These are phyloP conservation scores for Ophiosphaerella korrae DNA, from an alignment of 2,329 filamentous ascomycete genomes.

Conservation along the genomic window DNA sequence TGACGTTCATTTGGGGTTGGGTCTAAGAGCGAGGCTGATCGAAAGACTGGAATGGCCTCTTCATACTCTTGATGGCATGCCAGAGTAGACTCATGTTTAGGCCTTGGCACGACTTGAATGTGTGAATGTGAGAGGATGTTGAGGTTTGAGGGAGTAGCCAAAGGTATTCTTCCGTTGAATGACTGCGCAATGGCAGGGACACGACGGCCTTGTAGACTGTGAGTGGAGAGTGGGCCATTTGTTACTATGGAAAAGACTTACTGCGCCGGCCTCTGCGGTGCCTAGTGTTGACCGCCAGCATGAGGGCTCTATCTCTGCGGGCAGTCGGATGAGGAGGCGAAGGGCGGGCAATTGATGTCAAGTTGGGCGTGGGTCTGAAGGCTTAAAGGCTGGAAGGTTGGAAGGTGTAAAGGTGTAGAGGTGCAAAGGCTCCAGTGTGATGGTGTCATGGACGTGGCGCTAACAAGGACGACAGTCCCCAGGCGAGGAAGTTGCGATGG, in stretches of 20 bases:
- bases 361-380: neutral
- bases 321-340: too few relatives aligned
- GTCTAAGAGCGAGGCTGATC: conserved; percentile 19
- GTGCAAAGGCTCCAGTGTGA: too few relatives aligned
- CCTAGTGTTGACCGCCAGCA: conserved; percentile 25
- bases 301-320: too few relatives aligned
- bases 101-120: conserved; percentile 28
- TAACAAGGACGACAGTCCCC: too few relatives aligned
- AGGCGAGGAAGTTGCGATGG: too few relatives aligned
- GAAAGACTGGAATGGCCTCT: conserved; percentile 14
- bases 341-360: too few relatives aligned
- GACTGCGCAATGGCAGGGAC: conserved; percentile 13
- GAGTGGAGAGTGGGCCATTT: neutral
- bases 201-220: conserved; percentile 24
- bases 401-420: neutral
- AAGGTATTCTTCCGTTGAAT: conserved; percentile 20
- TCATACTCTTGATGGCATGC: conserved; percentile 4
- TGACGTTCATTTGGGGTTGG: neutral
- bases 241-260: conserved; percentile 9
- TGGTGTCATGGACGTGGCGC: too few relatives aligned
- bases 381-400: neutral
- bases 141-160: conserved; percentile 14
- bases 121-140: conserved; percentile 22
- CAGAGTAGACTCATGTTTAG: conserved; percentile 1
- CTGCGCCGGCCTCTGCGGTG: conserved; percentile 26